Percentiles rank a stretch among this genome's conserved stretches.
Evolutionary conservation across 352 stramenopile genomes (phyloP).

Genomic region (Phytophthora rubi): DNA sequence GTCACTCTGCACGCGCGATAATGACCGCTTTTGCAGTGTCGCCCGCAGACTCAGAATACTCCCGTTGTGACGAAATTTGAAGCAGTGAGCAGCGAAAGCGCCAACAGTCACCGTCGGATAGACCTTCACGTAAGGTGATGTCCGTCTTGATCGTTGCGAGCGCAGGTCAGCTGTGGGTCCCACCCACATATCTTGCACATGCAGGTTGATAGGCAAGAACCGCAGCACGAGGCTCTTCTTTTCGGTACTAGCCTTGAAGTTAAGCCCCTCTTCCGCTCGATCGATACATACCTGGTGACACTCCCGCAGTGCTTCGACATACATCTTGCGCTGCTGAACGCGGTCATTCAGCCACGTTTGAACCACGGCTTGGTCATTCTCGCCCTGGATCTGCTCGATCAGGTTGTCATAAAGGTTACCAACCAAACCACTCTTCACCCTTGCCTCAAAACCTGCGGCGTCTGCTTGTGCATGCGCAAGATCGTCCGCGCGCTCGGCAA

Average conservation of each 20-base stretch:
- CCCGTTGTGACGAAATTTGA: constrained; percentile 79
- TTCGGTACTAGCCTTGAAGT: constrained; percentile 86
- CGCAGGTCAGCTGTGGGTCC: constrained; percentile 69
- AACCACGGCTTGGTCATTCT: constrained; percentile 78
- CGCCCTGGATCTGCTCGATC: constrained; percentile 86
- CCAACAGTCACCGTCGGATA: constrained; percentile 81
- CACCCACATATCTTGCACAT: constrained; percentile 89
- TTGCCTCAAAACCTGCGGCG: constrained; percentile 63
- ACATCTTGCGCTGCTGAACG: constrained; percentile 67
- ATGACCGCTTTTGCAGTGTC: constrained; percentile 60
- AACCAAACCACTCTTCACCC: constrained; percentile 68
- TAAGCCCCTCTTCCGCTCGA: constrained; percentile 69
- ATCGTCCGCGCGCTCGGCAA: constrained; percentile 61
- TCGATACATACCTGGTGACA: constrained; percentile 75
- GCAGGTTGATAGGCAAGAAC: constrained; percentile 84
- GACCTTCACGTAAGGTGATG: constrained; percentile 60
- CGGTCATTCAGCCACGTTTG: constrained; percentile 80
- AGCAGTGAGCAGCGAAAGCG: constrained; percentile 82
- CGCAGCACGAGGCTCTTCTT: constrained; percentile 81
- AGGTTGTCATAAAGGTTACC: constrained; percentile 79
- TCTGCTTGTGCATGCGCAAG: constrained; percentile 58
- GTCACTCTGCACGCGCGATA: constrained; percentile 59
- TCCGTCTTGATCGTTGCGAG: constrained; percentile 69
- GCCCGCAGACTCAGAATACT: constrained; percentile 76
- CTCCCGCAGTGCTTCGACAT: constrained; percentile 71